Conservation (phyloP, 768 basidiomycete species). For the Termitomyces sp. region DNA sequence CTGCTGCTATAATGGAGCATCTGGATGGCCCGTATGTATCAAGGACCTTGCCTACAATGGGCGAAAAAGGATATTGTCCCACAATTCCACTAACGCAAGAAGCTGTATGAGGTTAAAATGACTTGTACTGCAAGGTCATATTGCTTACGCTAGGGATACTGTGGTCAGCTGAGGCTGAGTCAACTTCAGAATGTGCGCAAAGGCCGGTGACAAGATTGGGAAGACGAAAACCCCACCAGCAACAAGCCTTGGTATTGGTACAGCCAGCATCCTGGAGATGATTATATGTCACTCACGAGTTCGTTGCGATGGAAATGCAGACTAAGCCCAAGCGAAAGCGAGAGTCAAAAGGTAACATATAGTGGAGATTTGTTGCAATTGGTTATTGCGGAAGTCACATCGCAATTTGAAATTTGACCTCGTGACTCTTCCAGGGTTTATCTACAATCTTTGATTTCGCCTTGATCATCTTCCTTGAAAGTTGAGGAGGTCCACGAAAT, state of each 20-base stretch:
- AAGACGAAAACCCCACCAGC: slow-evolving; percentile 82
- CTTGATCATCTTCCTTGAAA: too few relatives aligned
- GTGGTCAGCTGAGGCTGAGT: slow-evolving; percentile 78
- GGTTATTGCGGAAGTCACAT: too few relatives aligned
- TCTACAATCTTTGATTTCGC: not conserved
- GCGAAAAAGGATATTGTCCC: slow-evolving; percentile 77
- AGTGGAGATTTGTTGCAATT: too few relatives aligned
- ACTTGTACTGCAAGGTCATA: not conserved
- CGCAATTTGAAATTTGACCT: too few relatives aligned
- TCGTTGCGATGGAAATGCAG: slow-evolving; percentile 56
- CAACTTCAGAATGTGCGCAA: slow-evolving; percentile 58
- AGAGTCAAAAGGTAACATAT: not conserved
- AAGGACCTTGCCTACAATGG: slow-evolving; percentile 63
- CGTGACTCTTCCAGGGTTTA: slow-evolving; percentile 1
- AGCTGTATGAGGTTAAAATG: not conserved
- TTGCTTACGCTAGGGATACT: slow-evolving; percentile 67
- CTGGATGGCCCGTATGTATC: slow-evolving; percentile 66
- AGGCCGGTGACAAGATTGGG: slow-evolving; percentile 64
- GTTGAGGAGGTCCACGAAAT: not conserved
- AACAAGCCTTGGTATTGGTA: slow-evolving; percentile 46
- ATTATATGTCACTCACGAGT: slow-evolving; percentile 46
- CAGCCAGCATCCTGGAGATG: not conserved
- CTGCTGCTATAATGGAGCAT: slow-evolving; percentile 60
- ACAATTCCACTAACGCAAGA: slow-evolving; percentile 60
- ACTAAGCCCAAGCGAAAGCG: slow-evolving; percentile 13